Evolutionary conservation across 2,329 filamentous ascomycete species (phyloP), one percentile per base, ranked within the genome.

Genomic region (Raffaelea arxii): DNA sequence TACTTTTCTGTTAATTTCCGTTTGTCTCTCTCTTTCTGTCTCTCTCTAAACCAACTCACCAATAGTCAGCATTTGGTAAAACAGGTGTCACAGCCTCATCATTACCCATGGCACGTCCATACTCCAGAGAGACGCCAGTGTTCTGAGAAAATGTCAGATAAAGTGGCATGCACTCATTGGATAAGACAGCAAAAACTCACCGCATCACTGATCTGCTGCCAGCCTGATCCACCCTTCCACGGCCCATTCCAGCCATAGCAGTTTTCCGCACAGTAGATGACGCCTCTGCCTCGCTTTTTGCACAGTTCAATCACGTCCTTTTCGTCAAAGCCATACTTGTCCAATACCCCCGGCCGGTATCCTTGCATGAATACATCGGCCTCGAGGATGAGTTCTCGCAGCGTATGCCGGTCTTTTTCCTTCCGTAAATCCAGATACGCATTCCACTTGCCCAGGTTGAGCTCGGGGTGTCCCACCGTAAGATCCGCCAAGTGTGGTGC

Each of bases 351-450:
- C 12, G 64, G 62, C n/a, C 73, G 62, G 60, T 70, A 78, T 23
- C 74, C 73, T 48, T 75, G 69, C 19, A 77, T 56, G 49, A 77
- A 70, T 32, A 77, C 65, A 53, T 78, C 75, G 3, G 67, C 71
- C 2, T 71, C 69, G 5, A 56, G 55, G 16, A 41, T 12, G 6
- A 46, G 30, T 35, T 42, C 25, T n/a, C 19, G 22, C 19, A 76
- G 56, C 14, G 63, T 59, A 2, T 55, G 56, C 49, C 61, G 64
- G 44, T 70, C 71, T 2, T 59, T 56, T 2, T 62, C 51, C 3
- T 21, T 46, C 30, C 64, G 62, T 30, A 77, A 65, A 51, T 78
- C 69, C 3, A 78, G 56, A 10, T 59, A 59, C 3, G 65, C 59
- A 4, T 65, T 70, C 38, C 63, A 62, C 54, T 72, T 72, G 10